These are phyloP conservation scores for Pleoardoris graminearum DNA, from an alignment of 2,329 filamentous ascomycete genomes.

Conservation along the genomic window DNA sequence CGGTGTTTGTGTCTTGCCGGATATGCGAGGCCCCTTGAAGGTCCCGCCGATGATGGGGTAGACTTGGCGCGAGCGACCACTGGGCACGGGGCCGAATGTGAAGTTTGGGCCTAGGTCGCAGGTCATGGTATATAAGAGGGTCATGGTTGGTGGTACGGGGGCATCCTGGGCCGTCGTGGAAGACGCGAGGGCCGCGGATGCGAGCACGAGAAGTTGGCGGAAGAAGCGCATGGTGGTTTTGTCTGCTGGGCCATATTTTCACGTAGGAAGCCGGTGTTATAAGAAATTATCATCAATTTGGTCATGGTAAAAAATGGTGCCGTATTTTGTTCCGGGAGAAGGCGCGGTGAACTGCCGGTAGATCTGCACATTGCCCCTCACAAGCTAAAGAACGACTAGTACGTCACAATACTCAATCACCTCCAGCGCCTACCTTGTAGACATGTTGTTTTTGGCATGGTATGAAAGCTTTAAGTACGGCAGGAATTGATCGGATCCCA, in stretches of 20 bases:
- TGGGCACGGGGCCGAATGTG: slow-evolving; percentile 24
- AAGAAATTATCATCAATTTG: neutral
- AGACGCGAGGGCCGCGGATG: too few species aligned
- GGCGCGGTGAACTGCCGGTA: neutral
- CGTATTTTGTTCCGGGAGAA: neutral
- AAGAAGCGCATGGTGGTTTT: neutral
- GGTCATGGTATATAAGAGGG: slow-evolving; percentile 30
- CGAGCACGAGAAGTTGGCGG: neutral
- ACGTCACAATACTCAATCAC: too few species aligned
- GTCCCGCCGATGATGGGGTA: slow-evolving; percentile 37
- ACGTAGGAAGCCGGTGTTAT: neutral
- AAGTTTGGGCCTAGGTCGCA: slow-evolving; percentile 25
- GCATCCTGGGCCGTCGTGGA: slow-evolving; percentile 5
- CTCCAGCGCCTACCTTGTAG: too few species aligned
- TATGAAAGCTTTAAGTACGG: too few species aligned
- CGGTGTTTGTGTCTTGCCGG: slow-evolving; percentile 22
- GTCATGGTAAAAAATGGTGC: too few species aligned
- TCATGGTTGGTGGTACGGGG: slow-evolving; percentile 24
- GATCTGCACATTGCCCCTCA: neutral
- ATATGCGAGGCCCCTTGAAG: slow-evolving; percentile 32
- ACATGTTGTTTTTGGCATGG: too few species aligned
- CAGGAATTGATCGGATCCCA: too few species aligned
- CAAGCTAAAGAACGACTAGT: too few species aligned
- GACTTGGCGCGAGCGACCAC: slow-evolving; percentile 27
- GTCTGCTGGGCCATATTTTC: too few species aligned